phyloP scores from a whole-genome alignment of 257 asterid genomes.

The Henckelia pumila region DNA sequence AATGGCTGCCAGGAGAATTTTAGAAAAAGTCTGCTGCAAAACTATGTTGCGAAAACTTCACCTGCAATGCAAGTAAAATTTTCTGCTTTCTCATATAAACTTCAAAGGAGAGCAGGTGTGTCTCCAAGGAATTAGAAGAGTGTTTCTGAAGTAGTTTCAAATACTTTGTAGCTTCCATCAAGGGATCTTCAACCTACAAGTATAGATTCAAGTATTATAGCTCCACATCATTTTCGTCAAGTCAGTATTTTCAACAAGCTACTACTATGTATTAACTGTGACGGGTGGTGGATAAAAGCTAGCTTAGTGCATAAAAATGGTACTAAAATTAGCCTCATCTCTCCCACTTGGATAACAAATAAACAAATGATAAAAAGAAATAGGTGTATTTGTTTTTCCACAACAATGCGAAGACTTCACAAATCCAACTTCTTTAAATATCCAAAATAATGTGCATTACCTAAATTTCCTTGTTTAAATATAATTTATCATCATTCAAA shows the following conservation, averaged over 20 bases:
- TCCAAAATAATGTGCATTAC: not conserved
- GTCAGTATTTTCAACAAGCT: not conserved
- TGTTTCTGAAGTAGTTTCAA: slow-evolving; percentile 92
- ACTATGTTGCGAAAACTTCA: slow-evolving; percentile 25
- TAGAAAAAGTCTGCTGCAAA: slow-evolving; percentile 4
- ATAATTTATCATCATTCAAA: not conserved
- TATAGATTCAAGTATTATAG: slow-evolving; percentile 5
- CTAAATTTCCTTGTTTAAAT: too few species aligned
- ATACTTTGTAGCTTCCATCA: slow-evolving; percentile 88
- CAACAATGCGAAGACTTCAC: not conserved
- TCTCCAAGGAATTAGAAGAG: slow-evolving; percentile 74
- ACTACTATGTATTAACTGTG: slow-evolving; percentile 2
- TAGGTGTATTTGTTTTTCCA: not conserved
- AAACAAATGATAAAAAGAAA: not conserved
- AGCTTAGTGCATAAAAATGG: not conserved
- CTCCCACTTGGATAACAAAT: not conserved
- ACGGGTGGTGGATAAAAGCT: not conserved
- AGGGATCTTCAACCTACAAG: slow-evolving; percentile 87
- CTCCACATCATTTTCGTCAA: slow-evolving; percentile 4
- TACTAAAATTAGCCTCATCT: not conserved
- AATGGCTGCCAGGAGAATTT: slow-evolving; percentile 17
- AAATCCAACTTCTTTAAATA: not conserved
- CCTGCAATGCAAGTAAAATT: slow-evolving; percentile 85
- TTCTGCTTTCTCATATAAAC: slow-evolving; percentile 86
- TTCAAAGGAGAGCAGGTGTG: slow-evolving; percentile 88